Evolutionary conservation across 2,329 filamentous ascomycete species (phyloP).

Genomic region (Hypoxylon sp.): DNA sequence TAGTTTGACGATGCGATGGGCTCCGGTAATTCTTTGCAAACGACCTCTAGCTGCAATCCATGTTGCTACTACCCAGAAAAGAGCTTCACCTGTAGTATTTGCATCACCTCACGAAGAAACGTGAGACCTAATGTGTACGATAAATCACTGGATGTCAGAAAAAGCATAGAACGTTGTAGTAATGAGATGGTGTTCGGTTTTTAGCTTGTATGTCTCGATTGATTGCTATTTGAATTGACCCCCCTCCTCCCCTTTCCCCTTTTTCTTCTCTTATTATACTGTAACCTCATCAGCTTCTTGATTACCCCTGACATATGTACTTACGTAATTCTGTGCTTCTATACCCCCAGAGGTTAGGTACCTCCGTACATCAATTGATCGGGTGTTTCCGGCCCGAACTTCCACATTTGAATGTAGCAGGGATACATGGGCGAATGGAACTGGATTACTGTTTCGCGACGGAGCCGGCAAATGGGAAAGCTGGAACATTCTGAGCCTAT

Average conservation of each 20-base stretch:
- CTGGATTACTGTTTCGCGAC: slow-evolving; percentile 30
- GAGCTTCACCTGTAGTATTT: neutral
- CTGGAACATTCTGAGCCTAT: slow-evolving; percentile 27
- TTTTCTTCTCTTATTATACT: too few relatives aligned
- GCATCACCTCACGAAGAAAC: neutral
- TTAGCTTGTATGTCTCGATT: neutral
- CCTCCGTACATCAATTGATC: slow-evolving; percentile 17
- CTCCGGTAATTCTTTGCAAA: neutral
- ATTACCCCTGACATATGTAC: neutral
- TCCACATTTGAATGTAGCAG: slow-evolving; percentile 28
- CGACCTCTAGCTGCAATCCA: neutral
- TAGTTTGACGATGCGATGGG: neutral
- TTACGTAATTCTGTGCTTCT: neutral
- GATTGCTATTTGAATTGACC: neutral
- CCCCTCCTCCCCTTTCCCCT: too few relatives aligned
- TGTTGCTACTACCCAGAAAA: neutral
- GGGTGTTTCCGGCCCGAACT: slow-evolving; percentile 41
- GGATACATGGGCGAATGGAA: slow-evolving; percentile 35
- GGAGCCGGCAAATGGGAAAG: slow-evolving; percentile 40
- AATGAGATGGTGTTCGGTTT: neutral
- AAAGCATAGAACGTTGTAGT: neutral
- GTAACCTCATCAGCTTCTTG: too few relatives aligned
- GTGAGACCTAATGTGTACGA: neutral
- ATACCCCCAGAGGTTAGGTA: neutral
- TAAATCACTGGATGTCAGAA: neutral